Evolutionary conservation across 345 rosid species (phyloP), one percentile per base, ranked within the genome.

Genomic region (Arabidopsis suecica): DNA sequence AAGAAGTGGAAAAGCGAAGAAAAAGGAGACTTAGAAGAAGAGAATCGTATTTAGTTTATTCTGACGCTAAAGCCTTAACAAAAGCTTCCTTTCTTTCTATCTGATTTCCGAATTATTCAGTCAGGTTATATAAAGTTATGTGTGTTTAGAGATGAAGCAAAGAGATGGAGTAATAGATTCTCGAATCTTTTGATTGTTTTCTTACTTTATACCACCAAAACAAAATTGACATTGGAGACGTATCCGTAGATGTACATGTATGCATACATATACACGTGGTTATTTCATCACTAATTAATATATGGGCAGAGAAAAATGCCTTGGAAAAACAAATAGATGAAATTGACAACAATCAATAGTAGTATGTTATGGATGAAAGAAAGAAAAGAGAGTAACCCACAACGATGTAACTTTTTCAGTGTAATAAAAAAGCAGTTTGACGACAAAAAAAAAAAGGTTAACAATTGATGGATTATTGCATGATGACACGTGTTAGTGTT

Each of bases 21-120:
- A 81, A 72, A 80, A 41, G 68, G 83, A 89, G 81, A 84, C 93
- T 93, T 88, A 66, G 85, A 86, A 81, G 84, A 75, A 83, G 84
- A 81, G 90, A 78, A 78, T 86, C 79, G 84, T 59, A 72, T 79
- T 67, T 51, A 22, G 53, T 69, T 66, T 50, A 73, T 76, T 85
- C 84, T 82, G 51, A 88, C 88, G 88, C 82, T 73, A 86, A 83
- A 85, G 79, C 64, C 48, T 45, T 42, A 1, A 79, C 18, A 1
- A 82, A 73, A 77, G 75, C 78, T 76, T 73, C 61, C 73, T 67
- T 69, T 58, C 75, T 78, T 68, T 59, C 71, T 72, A 42, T 65
- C 65, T 47, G 55, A 63, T 45, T 5, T 63, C 56, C 68, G 16
- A 72, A 69, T 53, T 42, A 82, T 84, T 88, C 85, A 2, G 23